Percentiles rank a stretch among this genome's conserved stretches.
phyloP scores from a whole-genome alignment of 1,139 yeast genomes.

The Kurtzmaniella quercitrusa region DNA sequence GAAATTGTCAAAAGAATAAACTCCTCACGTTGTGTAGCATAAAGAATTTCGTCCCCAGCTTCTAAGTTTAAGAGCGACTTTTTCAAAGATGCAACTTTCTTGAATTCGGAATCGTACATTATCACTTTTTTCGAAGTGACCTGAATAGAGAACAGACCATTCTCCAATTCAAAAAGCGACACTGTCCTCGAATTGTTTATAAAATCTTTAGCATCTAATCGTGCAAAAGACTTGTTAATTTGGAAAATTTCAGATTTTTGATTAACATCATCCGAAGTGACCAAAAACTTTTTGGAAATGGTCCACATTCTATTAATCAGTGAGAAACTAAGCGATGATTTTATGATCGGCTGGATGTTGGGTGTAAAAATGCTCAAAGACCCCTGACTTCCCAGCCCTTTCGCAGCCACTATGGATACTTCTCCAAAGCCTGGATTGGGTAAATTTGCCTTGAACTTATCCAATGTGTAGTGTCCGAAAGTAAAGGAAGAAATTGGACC shows the following conservation, averaged over 20 bases:
- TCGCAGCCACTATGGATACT: slow-evolving; percentile 62
- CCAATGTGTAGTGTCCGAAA: slow-evolving; percentile 58
- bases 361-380: slow-evolving; percentile 61
- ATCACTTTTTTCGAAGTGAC: slow-evolving; percentile 65
- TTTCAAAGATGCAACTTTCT: slow-evolving; percentile 31
- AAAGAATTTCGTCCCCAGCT: slow-evolving; percentile 42
- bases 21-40: slow-evolving; percentile 50
- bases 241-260: slow-evolving; percentile 70
- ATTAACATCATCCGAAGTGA: slow-evolving; percentile 68
- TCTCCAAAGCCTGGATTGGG: slow-evolving; percentile 66
- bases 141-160: slow-evolving; percentile 65
- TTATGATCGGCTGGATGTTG: slow-evolving; percentile 59
- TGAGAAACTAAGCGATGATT: slow-evolving; percentile 69
- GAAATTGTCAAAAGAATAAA: slow-evolving; percentile 50
- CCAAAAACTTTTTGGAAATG: slow-evolving; percentile 49
- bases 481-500: slow-evolving; percentile 78
- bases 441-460: slow-evolving; percentile 54
- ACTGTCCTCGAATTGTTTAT: slow-evolving; percentile 63
- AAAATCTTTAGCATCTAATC: slow-evolving; percentile 62
- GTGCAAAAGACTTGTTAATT: slow-evolving; percentile 62
- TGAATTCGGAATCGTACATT: slow-evolving; percentile 63
- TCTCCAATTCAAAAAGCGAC: slow-evolving; percentile 58
- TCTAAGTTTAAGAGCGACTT: slow-evolving; percentile 27
- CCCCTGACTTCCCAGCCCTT: slow-evolving; percentile 59
- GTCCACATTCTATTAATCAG: slow-evolving; percentile 79